Percentiles rank a stretch among this genome's conserved stretches.
These are phyloP conservation scores for Rhodomyrtus tomentosa DNA, from an alignment of 345 rosid species.

Conservation along the genomic window DNA sequence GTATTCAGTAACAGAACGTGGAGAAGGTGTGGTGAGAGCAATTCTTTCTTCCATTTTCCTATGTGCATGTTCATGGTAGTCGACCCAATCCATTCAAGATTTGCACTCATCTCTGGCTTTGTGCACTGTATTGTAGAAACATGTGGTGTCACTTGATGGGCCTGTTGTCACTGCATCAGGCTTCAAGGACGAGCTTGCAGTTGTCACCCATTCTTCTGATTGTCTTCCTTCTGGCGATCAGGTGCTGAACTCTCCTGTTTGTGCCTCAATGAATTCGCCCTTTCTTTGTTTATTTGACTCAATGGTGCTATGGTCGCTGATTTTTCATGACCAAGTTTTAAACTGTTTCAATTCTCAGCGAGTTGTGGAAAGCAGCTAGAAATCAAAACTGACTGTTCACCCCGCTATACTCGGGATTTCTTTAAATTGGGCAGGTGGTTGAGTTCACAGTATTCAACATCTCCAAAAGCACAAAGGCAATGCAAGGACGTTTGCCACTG, in stretches of 20 bases:
- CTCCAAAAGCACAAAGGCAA: constrained; percentile 40
- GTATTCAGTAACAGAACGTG: not conserved
- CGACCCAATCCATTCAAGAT: not conserved
- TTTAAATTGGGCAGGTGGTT: constrained; percentile 47
- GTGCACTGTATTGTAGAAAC: constrained; percentile 41
- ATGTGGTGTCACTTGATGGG: constrained; percentile 75
- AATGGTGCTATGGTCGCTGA: not conserved
- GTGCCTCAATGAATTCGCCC: not conserved
- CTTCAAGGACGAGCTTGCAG: constrained; percentile 66
- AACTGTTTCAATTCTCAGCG: not conserved
- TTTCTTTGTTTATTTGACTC: not conserved
- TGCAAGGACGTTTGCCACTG: constrained; percentile 61
- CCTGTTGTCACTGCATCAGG: constrained; percentile 83
- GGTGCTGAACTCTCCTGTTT: constrained; percentile 18
- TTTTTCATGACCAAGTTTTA: not conserved
- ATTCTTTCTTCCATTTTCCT: not conserved
- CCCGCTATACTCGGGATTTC: not conserved
- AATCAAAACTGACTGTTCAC: not conserved
- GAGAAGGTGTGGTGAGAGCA: not conserved
- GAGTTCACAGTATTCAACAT: constrained; percentile 60
- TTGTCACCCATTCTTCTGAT: constrained; percentile 72
- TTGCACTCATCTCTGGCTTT: not conserved
- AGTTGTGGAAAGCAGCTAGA: not conserved
- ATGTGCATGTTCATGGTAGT: not conserved
- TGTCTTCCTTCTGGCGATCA: constrained; percentile 81